These are phyloP conservation scores for Fusarium foetens DNA, from an alignment of 2,329 filamentous ascomycete species.

Conservation along the genomic window DNA sequence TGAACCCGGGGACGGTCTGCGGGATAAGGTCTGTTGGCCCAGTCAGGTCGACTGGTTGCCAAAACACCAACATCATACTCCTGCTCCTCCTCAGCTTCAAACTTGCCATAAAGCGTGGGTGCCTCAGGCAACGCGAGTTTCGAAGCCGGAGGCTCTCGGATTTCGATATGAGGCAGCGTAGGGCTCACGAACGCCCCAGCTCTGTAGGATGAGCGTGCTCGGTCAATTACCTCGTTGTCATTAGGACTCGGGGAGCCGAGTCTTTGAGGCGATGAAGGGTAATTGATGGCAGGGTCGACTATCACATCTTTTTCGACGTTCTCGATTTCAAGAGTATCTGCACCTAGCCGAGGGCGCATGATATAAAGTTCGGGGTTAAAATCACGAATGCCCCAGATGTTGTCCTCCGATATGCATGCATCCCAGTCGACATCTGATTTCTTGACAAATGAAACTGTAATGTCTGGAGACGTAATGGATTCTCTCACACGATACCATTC, in stretches of 20 bases:
- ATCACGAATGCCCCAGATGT: slow-evolving; percentile 38
- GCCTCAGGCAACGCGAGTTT: background rate
- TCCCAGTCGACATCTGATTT: slow-evolving; percentile 30
- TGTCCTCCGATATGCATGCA: slow-evolving; percentile 18
- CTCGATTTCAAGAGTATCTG: background rate
- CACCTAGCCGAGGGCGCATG: background rate
- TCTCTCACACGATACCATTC: slow-evolving; percentile 43
- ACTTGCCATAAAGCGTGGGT: background rate
- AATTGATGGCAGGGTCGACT: background rate
- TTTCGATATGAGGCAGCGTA: background rate
- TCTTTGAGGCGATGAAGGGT: background rate
- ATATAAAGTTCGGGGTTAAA: background rate
- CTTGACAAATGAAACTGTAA: slow-evolving; percentile 16
- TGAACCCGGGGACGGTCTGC: no score
- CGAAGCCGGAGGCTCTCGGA: background rate
- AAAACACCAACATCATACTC: slow-evolving; percentile 8
- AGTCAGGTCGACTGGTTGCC: slow-evolving; percentile 5
- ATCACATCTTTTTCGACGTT: background rate
- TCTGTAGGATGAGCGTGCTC: background rate
- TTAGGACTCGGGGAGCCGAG: background rate
- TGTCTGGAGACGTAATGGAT: slow-evolving; percentile 25
- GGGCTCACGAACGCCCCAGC: background rate
- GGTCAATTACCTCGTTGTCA: no score
- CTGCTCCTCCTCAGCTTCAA: background rate
- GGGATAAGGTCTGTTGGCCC: background rate